phyloP scores from a whole-genome alignment of 2,329 filamentous ascomycete genomes.

The Ampelomyces quisqualis region DNA sequence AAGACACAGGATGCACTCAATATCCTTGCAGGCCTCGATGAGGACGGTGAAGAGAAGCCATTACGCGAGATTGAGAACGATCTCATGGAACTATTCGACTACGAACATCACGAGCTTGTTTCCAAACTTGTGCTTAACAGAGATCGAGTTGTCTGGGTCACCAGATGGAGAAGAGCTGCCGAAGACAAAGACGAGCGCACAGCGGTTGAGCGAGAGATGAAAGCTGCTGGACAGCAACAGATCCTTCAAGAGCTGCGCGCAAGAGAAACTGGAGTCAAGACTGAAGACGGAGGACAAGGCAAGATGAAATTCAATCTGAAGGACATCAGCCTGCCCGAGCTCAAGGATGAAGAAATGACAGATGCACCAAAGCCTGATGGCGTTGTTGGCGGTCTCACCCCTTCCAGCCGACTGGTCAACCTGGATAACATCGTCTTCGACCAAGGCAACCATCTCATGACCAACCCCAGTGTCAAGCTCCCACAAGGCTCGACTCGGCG shows the following conservation, averaged over 20 bases:
- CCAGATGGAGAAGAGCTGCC: conserved; percentile 78
- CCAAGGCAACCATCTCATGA: conserved; percentile 98
- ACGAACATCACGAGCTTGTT: conserved; percentile 91
- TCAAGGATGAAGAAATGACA: conserved; percentile 51
- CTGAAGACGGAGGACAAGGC: conserved; percentile 59
- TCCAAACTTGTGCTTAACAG: conserved; percentile 87
- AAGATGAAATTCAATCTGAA: conserved; percentile 83
- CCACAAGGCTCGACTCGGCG: conserved; percentile 94
- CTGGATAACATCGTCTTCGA: conserved; percentile 96
- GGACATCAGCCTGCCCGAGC: conserved; percentile 77
- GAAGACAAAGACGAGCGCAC: conserved; percentile 71
- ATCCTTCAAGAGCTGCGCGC: conserved; percentile 88
- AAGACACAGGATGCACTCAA: conserved; percentile 84
- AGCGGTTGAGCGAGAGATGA: conserved; percentile 86
- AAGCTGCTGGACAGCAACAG: conserved; percentile 78
- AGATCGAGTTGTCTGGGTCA: conserved; percentile 95
- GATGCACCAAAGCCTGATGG: conserved; percentile 45
- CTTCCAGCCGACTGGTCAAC: conserved; percentile 85
- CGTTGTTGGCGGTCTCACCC: conserved; percentile 80
- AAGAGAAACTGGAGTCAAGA: conserved; percentile 61
- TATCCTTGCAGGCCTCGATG: conserved; percentile 75
- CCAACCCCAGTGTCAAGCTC: conserved; percentile 92
- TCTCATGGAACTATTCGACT: conserved; percentile 96
- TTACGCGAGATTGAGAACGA: conserved; percentile 96
- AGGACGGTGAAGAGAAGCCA: conserved; percentile 77